Percentiles rank a stretch among this genome's conserved stretches.
These are phyloP conservation scores for Sporothrix humicola DNA, from an alignment of 2,329 filamentous ascomycete genomes.

Conservation along the genomic window DNA sequence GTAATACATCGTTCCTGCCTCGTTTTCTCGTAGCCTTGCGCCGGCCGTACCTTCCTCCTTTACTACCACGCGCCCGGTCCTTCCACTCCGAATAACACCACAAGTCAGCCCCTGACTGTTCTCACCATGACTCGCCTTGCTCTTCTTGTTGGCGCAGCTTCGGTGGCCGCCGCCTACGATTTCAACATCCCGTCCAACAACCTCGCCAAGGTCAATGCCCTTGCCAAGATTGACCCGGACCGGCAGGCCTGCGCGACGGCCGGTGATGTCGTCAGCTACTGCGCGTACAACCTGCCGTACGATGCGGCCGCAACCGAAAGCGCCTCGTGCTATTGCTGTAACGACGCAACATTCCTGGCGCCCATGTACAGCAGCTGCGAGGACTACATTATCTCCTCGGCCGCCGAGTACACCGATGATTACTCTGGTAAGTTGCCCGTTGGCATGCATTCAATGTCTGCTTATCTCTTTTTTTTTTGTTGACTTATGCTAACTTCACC, in stretches of 20 bases:
- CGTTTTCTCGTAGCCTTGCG: not conserved
- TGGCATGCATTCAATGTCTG: no score
- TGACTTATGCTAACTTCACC: not conserved
- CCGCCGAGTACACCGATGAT: slow-evolving; percentile 30
- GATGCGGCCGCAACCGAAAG: slow-evolving; percentile 28
- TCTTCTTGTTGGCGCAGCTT: slow-evolving; percentile 19
- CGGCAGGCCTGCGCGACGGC: slow-evolving; percentile 37
- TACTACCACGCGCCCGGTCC: not conserved
- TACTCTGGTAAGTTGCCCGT: slow-evolving; percentile 25
- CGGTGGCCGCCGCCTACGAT: slow-evolving; percentile 24
- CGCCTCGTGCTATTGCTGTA: slow-evolving; percentile 42
- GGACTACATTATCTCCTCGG: slow-evolving; percentile 38
- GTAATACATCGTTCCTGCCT: not conserved
- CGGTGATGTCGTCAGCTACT: slow-evolving; percentile 36
- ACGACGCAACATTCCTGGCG: slow-evolving; percentile 31
- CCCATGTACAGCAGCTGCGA: slow-evolving; percentile 40
- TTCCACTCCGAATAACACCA: not conserved
- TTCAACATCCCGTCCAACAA: slow-evolving; percentile 8
- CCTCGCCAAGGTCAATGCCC: slow-evolving; percentile 5
- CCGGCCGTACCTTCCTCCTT: not conserved
- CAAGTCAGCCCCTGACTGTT: not conserved
- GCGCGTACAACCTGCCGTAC: slow-evolving; percentile 33
- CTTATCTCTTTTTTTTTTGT: not conserved
- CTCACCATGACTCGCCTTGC: slow-evolving; percentile 24
- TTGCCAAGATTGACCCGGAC: slow-evolving; percentile 28